These are phyloP conservation scores for Pisolithus tinctorius DNA, from an alignment of 768 basidiomycete genomes.

Conservation along the genomic window DNA sequence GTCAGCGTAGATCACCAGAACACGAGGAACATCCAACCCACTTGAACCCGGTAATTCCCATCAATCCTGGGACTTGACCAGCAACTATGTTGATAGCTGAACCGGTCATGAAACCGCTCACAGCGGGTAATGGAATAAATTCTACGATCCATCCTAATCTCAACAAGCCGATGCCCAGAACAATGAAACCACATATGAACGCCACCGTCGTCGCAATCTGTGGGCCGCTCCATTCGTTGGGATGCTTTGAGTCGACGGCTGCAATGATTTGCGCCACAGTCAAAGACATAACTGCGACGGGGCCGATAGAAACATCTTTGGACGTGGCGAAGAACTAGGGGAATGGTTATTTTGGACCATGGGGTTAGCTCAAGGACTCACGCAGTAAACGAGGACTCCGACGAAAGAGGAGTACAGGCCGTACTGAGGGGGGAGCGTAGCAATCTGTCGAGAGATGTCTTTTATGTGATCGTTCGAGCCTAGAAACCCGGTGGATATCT, in stretches of 20 bases:
- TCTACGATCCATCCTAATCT: slow-evolving; percentile 93
- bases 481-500: not conserved
- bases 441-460: slow-evolving; percentile 44
- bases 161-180: slow-evolving; percentile 82
- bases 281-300: slow-evolving; percentile 97
- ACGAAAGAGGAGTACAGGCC: slow-evolving; percentile 94
- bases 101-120: slow-evolving; percentile 94
- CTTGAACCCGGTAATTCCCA: slow-evolving; percentile 86
- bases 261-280: slow-evolving; percentile 77
- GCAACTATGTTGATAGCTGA: slow-evolving; percentile 90
- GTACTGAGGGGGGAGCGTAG: slow-evolving; percentile 78
- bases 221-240: slow-evolving; percentile 53
- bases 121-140: slow-evolving; percentile 82
- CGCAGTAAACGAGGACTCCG: slow-evolving; percentile 79
- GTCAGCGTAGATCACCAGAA: not conserved
- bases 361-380: slow-evolving; percentile 29
- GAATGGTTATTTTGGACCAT: not conserved
- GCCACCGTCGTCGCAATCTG: slow-evolving; percentile 82
- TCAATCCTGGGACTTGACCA: slow-evolving; percentile 82
- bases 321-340: slow-evolving; percentile 88
- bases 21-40: slow-evolving; percentile 31
- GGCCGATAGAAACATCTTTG: slow-evolving; percentile 99
- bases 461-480: not conserved
- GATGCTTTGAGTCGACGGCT: slow-evolving; percentile 47
- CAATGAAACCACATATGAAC: slow-evolving; percentile 86